These are phyloP conservation scores for Aurantiochytrium sp. DNA, from an alignment of 108 stramenopile genomes.

Conservation along the genomic window DNA sequence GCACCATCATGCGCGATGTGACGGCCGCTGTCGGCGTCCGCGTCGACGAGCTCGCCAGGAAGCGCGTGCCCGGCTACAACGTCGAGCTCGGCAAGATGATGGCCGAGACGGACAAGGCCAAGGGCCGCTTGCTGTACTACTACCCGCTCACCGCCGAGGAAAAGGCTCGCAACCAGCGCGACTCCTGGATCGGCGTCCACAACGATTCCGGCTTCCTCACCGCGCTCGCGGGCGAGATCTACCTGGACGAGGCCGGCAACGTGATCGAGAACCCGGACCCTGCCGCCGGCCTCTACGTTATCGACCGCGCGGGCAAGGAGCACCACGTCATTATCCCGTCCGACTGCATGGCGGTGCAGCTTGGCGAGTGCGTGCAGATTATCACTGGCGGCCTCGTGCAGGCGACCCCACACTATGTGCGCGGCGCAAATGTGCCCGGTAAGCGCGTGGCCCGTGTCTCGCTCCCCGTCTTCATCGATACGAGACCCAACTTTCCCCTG, in stretches of 20 bases:
- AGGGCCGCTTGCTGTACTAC: constrained; percentile 82
- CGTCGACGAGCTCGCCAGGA: constrained; percentile 61
- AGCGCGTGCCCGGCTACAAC: constrained; percentile 34
- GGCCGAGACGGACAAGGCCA: constrained; percentile 74
- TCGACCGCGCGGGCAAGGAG: constrained; percentile 60
- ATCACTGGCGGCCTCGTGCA: constrained; percentile 73
- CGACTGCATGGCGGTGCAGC: constrained; percentile 85
- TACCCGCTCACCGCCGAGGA: constrained; percentile 61
- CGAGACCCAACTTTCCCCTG: constrained; percentile 68
- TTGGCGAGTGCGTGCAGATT: constrained; percentile 86
- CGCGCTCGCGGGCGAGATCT: constrained; percentile 76
- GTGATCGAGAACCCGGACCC: constrained; percentile 58
- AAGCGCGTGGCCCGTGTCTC: constrained; percentile 57
- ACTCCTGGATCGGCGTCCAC: constrained; percentile 89
- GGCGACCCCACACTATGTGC: constrained; percentile 86
- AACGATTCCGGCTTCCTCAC: constrained; percentile 87
- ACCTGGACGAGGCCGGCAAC: constrained; percentile 66
- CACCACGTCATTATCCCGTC: constrained; percentile 65
- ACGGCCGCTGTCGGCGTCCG: constrained; percentile 60
- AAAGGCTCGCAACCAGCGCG: constrained; percentile 41
- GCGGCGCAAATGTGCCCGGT: constrained; percentile 47
- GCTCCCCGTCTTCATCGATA: constrained; percentile 78
- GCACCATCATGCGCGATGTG: constrained; percentile 69
- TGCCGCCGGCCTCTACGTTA: constrained; percentile 72
- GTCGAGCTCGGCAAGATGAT: constrained; percentile 55